A percentile compares a stretch with the other conserved stretches of the same genome.
phyloP scores from a whole-genome alignment of 2,329 filamentous ascomycete genomes.

The Ceratocystis diversiconidia region DNA sequence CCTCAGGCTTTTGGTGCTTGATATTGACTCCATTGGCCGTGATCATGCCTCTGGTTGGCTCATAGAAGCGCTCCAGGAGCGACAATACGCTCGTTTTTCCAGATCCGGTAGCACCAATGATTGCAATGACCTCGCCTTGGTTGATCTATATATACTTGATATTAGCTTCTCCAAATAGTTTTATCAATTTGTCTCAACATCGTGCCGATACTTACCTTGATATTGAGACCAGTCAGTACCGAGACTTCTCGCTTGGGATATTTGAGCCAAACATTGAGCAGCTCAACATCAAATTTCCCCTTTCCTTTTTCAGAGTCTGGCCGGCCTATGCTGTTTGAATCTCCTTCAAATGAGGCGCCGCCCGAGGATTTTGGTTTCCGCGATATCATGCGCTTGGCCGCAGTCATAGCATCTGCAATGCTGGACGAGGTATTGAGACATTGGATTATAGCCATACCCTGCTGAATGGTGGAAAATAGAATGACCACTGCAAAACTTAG shows the following conservation, averaged over 20 bases:
- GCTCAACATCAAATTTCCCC: slow-evolving; percentile 12
- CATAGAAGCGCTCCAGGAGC: slow-evolving; percentile 22
- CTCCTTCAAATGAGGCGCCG: background rate
- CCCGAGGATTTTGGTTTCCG: background rate
- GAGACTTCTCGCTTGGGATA: slow-evolving; percentile 16
- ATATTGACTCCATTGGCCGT: slow-evolving; percentile 32
- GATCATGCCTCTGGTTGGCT: slow-evolving; percentile 29
- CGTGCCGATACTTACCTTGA: slow-evolving; percentile 12
- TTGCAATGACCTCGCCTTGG: slow-evolving; percentile 17
- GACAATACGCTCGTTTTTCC: slow-evolving; percentile 25
- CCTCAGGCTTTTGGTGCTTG: slow-evolving; percentile 31
- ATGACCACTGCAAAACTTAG: slow-evolving; percentile 17
- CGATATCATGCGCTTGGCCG: slow-evolving; percentile 40
- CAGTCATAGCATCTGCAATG: slow-evolving; percentile 43
- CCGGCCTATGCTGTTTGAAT: background rate
- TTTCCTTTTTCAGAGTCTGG: background rate
- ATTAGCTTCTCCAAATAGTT: background rate
- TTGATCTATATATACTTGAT: slow-evolving; percentile 14
- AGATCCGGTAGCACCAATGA: slow-evolving; percentile 17
- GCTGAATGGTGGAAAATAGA: slow-evolving; percentile 18
- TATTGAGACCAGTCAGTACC: slow-evolving; percentile 18
- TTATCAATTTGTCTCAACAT: background rate
- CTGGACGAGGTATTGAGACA: slow-evolving; percentile 55
- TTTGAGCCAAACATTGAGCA: slow-evolving; percentile 19
- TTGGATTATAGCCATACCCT: slow-evolving; percentile 31